Percentiles rank a stretch among this genome's conserved stretches.
Conservation (phyloP, 179 eudicot genomes). For the Silene noctiflora region DNA sequence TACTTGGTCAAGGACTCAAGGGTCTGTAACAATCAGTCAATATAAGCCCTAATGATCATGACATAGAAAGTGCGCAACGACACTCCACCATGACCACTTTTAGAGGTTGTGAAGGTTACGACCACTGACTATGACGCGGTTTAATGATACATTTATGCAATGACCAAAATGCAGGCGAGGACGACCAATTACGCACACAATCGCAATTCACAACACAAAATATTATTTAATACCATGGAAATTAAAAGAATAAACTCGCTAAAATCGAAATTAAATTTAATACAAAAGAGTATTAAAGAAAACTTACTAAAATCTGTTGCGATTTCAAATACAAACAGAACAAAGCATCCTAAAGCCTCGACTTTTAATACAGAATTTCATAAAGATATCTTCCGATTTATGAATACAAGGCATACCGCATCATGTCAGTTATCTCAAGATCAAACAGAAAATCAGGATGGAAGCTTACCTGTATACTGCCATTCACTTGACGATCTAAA, state of each 20-base stretch:
- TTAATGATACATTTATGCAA: not conserved
- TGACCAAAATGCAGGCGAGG: not conserved
- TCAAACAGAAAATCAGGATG: not conserved
- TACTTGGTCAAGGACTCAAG: no score
- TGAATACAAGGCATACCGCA: not conserved
- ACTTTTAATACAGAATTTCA: no score
- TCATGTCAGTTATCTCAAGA: slow-evolving; percentile 8
- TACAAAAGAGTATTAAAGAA: not conserved
- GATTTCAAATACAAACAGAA: not conserved
- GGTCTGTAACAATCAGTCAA: not conserved
- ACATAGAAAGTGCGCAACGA: not conserved
- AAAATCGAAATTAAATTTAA: no score
- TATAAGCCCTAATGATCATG: slow-evolving; percentile 4
- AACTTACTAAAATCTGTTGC: not conserved
- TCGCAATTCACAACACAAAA: not conserved
- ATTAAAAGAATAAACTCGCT: no score
- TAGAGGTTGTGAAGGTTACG: not conserved
- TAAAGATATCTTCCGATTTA: not conserved
- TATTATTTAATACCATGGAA: not conserved
- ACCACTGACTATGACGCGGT: not conserved
- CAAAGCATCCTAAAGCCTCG: not conserved
- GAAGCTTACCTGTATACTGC: slow-evolving; percentile 64
- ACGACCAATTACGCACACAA: not conserved
- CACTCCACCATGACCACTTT: not conserved
- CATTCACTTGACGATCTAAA: slow-evolving; percentile 70